Conservation (phyloP, 1,284 basidiomycete species). For the Neolentinus lepideus region DNA sequence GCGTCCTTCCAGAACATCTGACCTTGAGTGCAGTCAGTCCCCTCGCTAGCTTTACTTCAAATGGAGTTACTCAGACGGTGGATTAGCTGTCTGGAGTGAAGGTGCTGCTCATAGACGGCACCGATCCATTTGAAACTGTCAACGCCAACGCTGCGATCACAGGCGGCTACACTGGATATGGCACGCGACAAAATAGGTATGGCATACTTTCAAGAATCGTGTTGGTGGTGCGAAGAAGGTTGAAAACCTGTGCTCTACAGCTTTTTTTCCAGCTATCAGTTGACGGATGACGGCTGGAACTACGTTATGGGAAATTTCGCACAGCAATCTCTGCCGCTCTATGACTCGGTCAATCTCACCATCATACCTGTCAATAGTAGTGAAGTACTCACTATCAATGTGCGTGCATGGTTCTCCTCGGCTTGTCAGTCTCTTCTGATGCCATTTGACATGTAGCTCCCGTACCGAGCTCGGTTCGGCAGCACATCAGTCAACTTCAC, state of each 20-base stretch:
- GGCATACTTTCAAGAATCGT: conserved; percentile 3
- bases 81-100: conserved; percentile 45
- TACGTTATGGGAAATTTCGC: conserved; percentile 61
- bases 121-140: conserved; percentile 46
- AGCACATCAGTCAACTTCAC: conserved; percentile 37
- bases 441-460: conserved; percentile 29
- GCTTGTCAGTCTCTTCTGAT: not conserved
- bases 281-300: conserved; percentile 35
- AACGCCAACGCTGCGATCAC: conserved; percentile 41
- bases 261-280: conserved; percentile 33
- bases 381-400: conserved; percentile 32
- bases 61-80: not conserved
- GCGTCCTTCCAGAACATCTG: conserved; percentile 39
- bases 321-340: conserved; percentile 45
- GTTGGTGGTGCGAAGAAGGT: not conserved
- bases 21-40: conserved; percentile 8
- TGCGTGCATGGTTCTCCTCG: conserved; percentile 19
- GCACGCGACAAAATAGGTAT: conserved; percentile 41
- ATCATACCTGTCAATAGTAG: conserved; percentile 37
- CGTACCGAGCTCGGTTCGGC: conserved; percentile 50
- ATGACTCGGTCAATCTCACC: conserved; percentile 41
- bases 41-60: too few relatives aligned
- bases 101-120: conserved; percentile 45
- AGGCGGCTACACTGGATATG: conserved; percentile 34
- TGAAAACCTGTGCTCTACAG: conserved; percentile 11